Conservation (phyloP, 2,329 filamentous ascomycete genomes). For the Cercospora sojina region DNA sequence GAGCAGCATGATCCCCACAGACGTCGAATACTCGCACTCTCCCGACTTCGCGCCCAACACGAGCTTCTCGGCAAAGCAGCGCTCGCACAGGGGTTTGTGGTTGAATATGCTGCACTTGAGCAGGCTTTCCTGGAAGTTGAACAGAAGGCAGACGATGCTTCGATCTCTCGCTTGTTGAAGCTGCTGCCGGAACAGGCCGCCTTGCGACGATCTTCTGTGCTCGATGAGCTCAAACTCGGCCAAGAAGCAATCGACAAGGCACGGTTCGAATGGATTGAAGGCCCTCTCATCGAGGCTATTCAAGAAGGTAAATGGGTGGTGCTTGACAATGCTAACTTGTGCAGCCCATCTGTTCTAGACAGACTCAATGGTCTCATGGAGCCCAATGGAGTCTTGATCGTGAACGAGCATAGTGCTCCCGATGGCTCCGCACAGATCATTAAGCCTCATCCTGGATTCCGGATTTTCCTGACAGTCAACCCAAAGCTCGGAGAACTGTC, state of each 20-base stretch:
- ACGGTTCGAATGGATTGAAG: slow-evolving; percentile 94
- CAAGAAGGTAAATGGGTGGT: slow-evolving; percentile 88
- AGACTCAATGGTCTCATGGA: slow-evolving; percentile 92
- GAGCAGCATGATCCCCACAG: slow-evolving; percentile 86
- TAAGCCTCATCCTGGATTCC: slow-evolving; percentile 78
- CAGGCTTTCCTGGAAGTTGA: slow-evolving; percentile 10
- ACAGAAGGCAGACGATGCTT: background rate
- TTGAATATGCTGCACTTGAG: slow-evolving; percentile 11
- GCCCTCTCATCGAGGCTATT: slow-evolving; percentile 83
- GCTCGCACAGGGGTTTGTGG: slow-evolving; percentile 15
- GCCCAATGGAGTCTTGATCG: slow-evolving; percentile 79
- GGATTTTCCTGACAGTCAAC: slow-evolving; percentile 92
- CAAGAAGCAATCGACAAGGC: slow-evolving; percentile 62
- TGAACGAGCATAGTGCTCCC: slow-evolving; percentile 87
- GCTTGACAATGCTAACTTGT: slow-evolving; percentile 95
- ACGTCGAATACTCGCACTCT: slow-evolving; percentile 23
- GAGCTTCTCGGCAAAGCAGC: slow-evolving; percentile 20
- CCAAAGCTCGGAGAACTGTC: slow-evolving; percentile 90
- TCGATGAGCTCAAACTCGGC: slow-evolving; percentile 16
- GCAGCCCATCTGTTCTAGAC: slow-evolving; percentile 91
- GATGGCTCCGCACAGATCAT: slow-evolving; percentile 80
- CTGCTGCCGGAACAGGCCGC: slow-evolving; percentile 11
- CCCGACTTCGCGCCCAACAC: slow-evolving; percentile 19
- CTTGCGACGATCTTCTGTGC: slow-evolving; percentile 10
- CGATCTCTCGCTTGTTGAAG: slow-evolving; percentile 10